Evolutionary conservation across 768 basidiomycete species (phyloP).

Genomic region (Pisolithus microcarpus): DNA sequence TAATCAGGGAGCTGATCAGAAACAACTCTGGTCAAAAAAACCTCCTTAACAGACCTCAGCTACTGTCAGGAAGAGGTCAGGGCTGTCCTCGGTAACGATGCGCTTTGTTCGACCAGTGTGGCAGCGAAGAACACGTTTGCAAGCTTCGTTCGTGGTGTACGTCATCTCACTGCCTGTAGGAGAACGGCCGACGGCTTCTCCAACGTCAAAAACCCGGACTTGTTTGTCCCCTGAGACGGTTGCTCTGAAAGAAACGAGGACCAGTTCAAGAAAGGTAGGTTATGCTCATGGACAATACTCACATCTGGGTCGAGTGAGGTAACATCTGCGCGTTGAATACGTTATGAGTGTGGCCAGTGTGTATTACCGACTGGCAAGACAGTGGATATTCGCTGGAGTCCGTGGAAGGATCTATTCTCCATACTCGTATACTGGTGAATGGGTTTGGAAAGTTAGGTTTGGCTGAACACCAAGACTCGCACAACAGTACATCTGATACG

Average conservation of each 20-base stretch:
- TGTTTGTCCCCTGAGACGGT: conserved; percentile 72
- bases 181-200: conserved; percentile 32
- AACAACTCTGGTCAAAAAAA: neutral
- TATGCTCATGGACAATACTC: conserved; percentile 25
- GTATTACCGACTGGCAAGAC: conserved; percentile 57
- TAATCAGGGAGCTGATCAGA: conserved; percentile 29
- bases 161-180: conserved; percentile 36
- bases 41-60: conserved; percentile 48
- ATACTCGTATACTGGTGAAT: conserved; percentile 58
- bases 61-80: conserved; percentile 71
- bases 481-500: conserved; percentile 12
- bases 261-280: neutral
- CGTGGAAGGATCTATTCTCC: conserved; percentile 50
- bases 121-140: conserved; percentile 54
- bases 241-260: conserved; percentile 38
- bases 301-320: conserved; percentile 74
- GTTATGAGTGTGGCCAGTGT: conserved; percentile 75
- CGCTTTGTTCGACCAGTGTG: conserved; percentile 70
- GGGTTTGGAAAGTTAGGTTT: conserved; percentile 3
- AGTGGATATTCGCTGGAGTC: conserved; percentile 54
- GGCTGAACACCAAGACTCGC: neutral
- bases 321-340: conserved; percentile 83
- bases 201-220: conserved; percentile 73
- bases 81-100: conserved; percentile 72
- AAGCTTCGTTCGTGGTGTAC: conserved; percentile 42